phyloP scores from a whole-genome alignment of 257 asterid genomes.

The Haberlea rhodopensis region DNA sequence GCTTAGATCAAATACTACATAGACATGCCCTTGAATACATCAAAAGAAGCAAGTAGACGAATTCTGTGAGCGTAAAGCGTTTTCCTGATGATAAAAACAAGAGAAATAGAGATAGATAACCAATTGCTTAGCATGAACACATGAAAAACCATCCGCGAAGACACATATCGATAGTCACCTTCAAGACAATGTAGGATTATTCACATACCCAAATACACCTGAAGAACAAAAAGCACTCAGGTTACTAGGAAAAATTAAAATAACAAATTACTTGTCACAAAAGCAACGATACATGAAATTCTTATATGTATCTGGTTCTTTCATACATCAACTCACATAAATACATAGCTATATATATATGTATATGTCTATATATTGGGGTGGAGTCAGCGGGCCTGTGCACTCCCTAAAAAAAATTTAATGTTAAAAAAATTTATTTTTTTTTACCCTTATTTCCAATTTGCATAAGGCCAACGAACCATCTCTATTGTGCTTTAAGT shows the following conservation, averaged over 20 bases:
- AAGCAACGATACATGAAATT: too few species aligned
- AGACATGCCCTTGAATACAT: constrained; percentile 98
- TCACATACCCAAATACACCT: constrained; percentile 98
- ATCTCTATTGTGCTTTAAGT: too few species aligned
- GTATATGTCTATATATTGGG: too few species aligned
- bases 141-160: constrained; percentile 13
- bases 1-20: too few species aligned
- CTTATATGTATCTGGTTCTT: too few species aligned
- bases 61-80: constrained; percentile 95
- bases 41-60: constrained; percentile 94
- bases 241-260: constrained; percentile 10
- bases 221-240: constrained; percentile 31
- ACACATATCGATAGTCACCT: constrained; percentile 44
- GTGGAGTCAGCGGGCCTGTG: too few species aligned
- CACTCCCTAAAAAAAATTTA: too few species aligned
- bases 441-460: too few species aligned
- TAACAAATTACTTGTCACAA: not conserved
- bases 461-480: too few species aligned
- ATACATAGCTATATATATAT: too few species aligned
- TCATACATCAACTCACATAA: too few species aligned
- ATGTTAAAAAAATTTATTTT: too few species aligned
- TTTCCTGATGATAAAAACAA: constrained; percentile 37
- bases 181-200: constrained; percentile 81
- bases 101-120: constrained; percentile 2
- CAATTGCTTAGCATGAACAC: constrained; percentile 16